Percentiles rank a stretch among this genome's conserved stretches.
Conservation (phyloP, 2,329 filamentous ascomycete genomes). For the Cladophialophora exuberans region DNA sequence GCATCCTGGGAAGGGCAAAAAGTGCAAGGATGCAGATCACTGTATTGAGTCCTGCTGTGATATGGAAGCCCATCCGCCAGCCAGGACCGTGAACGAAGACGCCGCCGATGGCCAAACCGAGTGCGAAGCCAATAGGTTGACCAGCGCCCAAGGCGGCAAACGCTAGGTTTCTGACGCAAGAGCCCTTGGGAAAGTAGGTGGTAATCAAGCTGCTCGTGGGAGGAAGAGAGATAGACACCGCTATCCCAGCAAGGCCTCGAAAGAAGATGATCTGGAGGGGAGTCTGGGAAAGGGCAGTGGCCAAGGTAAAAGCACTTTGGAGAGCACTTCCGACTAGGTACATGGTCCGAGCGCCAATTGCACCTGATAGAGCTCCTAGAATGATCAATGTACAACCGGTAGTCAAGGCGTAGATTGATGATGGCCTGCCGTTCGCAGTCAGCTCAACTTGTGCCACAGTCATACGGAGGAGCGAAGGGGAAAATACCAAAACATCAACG, state of each 20-base stretch:
- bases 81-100: conserved; percentile 52
- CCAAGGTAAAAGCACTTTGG: conserved; percentile 49
- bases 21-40: conserved; percentile 40
- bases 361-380: conserved; percentile 55
- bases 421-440: conserved; percentile 36
- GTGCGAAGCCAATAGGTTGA: conserved; percentile 56
- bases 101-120: conserved; percentile 57
- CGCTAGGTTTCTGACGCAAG: conserved; percentile 54
- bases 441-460: background rate
- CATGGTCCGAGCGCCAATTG: conserved; percentile 52
- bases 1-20: conserved; percentile 45
- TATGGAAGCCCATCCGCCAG: conserved; percentile 58
- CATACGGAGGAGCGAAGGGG: background rate
- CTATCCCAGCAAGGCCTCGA: conserved; percentile 51
- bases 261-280: conserved; percentile 52
- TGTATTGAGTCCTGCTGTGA: conserved; percentile 49
- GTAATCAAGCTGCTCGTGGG: conserved; percentile 56
- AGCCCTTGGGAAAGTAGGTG: conserved; percentile 50
- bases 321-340: conserved; percentile 52
- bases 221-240: conserved; percentile 54
- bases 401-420: conserved; percentile 46
- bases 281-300: conserved; percentile 46
- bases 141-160: conserved; percentile 57
- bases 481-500: too few species aligned
- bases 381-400: conserved; percentile 55